Conservation (phyloP, 2,329 filamentous ascomycete genomes). For the Monascus ruber region DNA sequence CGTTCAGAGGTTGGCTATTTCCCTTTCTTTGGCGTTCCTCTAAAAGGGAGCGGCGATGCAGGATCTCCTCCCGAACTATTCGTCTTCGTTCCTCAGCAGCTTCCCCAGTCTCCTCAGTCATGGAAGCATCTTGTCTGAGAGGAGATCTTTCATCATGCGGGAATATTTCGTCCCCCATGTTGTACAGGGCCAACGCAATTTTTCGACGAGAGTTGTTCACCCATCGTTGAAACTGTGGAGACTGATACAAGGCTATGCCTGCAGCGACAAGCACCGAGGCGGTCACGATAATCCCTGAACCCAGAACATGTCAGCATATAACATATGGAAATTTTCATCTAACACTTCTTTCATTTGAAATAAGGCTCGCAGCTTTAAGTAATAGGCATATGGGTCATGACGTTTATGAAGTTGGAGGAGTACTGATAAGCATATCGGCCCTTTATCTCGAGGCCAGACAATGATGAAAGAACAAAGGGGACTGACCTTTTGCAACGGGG, state of each 20-base stretch:
- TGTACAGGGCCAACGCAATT: slow-evolving; percentile 48
- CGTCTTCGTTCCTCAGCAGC: slow-evolving; percentile 35
- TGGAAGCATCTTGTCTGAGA: slow-evolving; percentile 33
- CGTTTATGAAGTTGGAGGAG: neutral
- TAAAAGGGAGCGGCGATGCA: slow-evolving; percentile 30
- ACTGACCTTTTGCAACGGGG: slow-evolving; percentile 38
- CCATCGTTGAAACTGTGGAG: slow-evolving; percentile 52
- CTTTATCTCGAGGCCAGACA: neutral
- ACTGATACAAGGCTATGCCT: slow-evolving; percentile 53
- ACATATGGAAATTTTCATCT: too few relatives aligned
- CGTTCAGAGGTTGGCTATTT: slow-evolving; percentile 12
- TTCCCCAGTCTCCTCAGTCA: slow-evolving; percentile 34
- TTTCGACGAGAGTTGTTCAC: slow-evolving; percentile 50
- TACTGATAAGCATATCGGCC: neutral
- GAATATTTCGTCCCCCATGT: slow-evolving; percentile 49
- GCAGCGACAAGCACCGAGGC: slow-evolving; percentile 51
- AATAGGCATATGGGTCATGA: too few relatives aligned
- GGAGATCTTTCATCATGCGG: slow-evolving; percentile 27
- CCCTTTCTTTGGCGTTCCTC: slow-evolving; percentile 25
- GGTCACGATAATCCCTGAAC: slow-evolving; percentile 49
- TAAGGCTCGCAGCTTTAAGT: too few relatives aligned
- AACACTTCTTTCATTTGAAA: too few relatives aligned
- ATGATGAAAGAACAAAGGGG: neutral
- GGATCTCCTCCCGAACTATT: slow-evolving; percentile 34
- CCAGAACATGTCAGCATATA: slow-evolving; percentile 5